phyloP scores from a whole-genome alignment of 768 basidiomycete species.

The Psilocybe subaeruginosa region DNA sequence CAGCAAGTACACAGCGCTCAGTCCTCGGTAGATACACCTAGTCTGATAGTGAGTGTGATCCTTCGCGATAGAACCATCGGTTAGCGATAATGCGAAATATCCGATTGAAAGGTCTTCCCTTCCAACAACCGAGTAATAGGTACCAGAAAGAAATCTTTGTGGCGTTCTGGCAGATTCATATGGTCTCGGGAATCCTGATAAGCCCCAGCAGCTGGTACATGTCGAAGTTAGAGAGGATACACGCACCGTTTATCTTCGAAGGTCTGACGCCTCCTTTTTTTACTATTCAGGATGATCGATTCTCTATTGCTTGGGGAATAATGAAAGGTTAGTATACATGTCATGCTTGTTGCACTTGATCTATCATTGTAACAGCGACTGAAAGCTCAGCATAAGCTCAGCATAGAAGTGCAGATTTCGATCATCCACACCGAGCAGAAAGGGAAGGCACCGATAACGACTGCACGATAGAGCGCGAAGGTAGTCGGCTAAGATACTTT shows the following conservation, averaged over 20 bases:
- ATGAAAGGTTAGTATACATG: background rate
- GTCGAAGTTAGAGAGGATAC: background rate
- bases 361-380: background rate
- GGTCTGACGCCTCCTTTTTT: background rate
- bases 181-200: background rate
- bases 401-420: background rate
- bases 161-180: background rate
- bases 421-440: background rate
- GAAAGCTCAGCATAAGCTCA: background rate
- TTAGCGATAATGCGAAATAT: background rate
- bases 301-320: background rate
- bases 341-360: background rate
- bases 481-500: background rate
- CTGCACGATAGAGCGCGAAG: background rate
- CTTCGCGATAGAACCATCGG: background rate
- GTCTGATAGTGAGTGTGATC: background rate
- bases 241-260: background rate
- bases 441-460: background rate
- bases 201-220: background rate
- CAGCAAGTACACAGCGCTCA: background rate
- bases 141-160: background rate
- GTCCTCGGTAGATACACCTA: background rate
- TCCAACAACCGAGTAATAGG: background rate
- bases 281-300: background rate
- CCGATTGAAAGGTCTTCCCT: background rate